Conservation (phyloP, 129 eudicot species). For the Flaveria robusta region DNA sequence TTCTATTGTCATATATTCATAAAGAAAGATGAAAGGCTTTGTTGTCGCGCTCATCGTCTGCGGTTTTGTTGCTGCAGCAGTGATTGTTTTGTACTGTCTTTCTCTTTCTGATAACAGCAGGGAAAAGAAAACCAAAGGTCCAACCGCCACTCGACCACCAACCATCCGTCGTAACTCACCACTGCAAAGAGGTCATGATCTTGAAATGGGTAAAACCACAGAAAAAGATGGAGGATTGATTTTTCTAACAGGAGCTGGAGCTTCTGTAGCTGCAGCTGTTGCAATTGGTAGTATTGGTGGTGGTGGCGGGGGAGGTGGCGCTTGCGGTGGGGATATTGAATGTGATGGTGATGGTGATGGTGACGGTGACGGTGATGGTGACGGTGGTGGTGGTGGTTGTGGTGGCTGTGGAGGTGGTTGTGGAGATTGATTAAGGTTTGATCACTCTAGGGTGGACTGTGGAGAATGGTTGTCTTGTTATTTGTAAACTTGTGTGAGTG, state of each 20-base stretch:
- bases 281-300: slow-evolving; percentile 9
- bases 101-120: slow-evolving; percentile 7
- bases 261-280: slow-evolving; percentile 25
- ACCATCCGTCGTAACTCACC: neutral
- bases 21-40: slow-evolving; percentile 36
- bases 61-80: slow-evolving; percentile 36
- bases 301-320: neutral
- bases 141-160: neutral
- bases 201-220: slow-evolving; percentile 32
- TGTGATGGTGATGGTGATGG: neutral
- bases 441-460: neutral
- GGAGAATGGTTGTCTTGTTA: neutral
- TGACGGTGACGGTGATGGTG: neutral
- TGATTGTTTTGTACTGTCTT: slow-evolving; percentile 23
- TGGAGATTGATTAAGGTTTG: slow-evolving; percentile 28
- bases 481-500: neutral
- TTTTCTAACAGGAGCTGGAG: slow-evolving; percentile 41
- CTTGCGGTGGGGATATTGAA: neutral
- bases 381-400: neutral
- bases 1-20: neutral
- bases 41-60: slow-evolving; percentile 29
- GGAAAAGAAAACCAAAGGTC: slow-evolving; percentile 27
- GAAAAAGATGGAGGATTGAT: slow-evolving; percentile 36
- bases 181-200: slow-evolving; percentile 11
- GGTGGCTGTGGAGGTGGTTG: slow-evolving; percentile 1